Evolutionary conservation across 225 moss, liverwort and hornwort genomes (phyloP).

Genomic region (Polytrichum commune): DNA sequence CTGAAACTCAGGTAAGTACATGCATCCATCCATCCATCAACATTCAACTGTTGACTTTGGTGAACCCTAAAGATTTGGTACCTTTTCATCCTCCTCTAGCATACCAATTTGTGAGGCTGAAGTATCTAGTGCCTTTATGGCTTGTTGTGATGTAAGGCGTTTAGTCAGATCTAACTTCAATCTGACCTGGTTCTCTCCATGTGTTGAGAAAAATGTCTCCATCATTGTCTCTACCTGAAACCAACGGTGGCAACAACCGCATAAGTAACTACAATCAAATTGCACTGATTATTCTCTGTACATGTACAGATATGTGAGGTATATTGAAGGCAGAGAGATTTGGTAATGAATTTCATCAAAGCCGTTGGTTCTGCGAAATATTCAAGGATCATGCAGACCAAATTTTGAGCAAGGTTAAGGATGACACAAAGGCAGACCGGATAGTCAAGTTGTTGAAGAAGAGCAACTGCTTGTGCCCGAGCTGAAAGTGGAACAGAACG

Average conservation of each 20-base stretch:
- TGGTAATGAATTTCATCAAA: too few species aligned
- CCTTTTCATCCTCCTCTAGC: conserved; percentile 48
- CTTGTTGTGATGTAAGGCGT: conserved; percentile 54
- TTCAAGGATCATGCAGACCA: too few species aligned
- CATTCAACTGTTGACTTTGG: background rate
- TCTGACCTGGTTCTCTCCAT: conserved; percentile 62
- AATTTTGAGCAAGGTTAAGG: too few species aligned
- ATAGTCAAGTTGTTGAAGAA: conserved; percentile 71
- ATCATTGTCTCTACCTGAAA: conserved; percentile 77
- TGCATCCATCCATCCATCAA: background rate
- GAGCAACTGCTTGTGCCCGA: conserved; percentile 74
- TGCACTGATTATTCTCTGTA: too few species aligned
- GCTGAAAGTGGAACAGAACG: conserved; percentile 40
- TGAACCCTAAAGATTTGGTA: conserved; percentile 1
- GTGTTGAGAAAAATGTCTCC: conserved; percentile 64
- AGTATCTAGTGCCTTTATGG: conserved; percentile 52
- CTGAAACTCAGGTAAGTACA: conserved; percentile 5
- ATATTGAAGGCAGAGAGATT: too few species aligned
- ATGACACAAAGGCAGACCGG: conserved; percentile 37
- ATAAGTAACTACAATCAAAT: background rate
- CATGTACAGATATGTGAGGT: too few species aligned
- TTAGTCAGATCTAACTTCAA: conserved; percentile 49
- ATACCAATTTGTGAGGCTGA: conserved; percentile 35
- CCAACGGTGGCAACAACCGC: conserved; percentile 10
- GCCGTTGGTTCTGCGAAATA: too few species aligned